Conservation (phyloP, 1,139 yeast species). For the Suhomyces bribrorum region DNA sequence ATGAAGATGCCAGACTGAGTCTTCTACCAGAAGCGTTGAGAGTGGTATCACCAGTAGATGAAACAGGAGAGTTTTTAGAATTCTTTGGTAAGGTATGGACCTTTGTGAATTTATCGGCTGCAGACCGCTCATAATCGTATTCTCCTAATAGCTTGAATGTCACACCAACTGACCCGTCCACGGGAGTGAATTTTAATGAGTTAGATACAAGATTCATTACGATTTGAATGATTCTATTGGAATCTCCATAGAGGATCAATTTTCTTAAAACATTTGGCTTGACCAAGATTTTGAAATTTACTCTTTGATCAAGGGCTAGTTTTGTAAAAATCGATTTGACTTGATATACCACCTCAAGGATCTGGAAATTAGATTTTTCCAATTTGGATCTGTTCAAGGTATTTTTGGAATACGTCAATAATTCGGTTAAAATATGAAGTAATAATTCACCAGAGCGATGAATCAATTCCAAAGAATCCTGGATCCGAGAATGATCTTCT, state of each 20-base stretch:
- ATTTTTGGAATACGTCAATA: slow-evolving; percentile 85
- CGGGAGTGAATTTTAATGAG: slow-evolving; percentile 85
- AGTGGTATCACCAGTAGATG: slow-evolving; percentile 9
- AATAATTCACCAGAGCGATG: slow-evolving; percentile 86
- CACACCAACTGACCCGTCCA: slow-evolving; percentile 78
- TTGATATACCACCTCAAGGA: slow-evolving; percentile 78
- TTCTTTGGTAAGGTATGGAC: slow-evolving; percentile 27
- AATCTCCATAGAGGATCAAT: slow-evolving; percentile 77
- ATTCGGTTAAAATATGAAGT: slow-evolving; percentile 82
- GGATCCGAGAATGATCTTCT: slow-evolving; percentile 61
- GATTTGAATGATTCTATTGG: slow-evolving; percentile 82
- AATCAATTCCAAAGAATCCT: slow-evolving; percentile 68
- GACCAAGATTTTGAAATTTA: slow-evolving; percentile 56
- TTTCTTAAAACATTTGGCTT: slow-evolving; percentile 62
- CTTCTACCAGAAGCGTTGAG: neutral
- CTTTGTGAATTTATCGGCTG: slow-evolving; percentile 30
- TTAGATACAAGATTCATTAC: slow-evolving; percentile 86
- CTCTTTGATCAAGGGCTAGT: slow-evolving; percentile 76
- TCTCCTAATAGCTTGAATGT: slow-evolving; percentile 66
- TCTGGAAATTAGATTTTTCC: slow-evolving; percentile 75
- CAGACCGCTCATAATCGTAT: slow-evolving; percentile 53
- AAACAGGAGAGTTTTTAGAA: slow-evolving; percentile 8
- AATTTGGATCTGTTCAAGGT: slow-evolving; percentile 84
- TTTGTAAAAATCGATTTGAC: slow-evolving; percentile 85
- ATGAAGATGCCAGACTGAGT: neutral